phyloP scores from a whole-genome alignment of 2,329 filamentous ascomycete genomes.

The Fusarium sp. region DNA sequence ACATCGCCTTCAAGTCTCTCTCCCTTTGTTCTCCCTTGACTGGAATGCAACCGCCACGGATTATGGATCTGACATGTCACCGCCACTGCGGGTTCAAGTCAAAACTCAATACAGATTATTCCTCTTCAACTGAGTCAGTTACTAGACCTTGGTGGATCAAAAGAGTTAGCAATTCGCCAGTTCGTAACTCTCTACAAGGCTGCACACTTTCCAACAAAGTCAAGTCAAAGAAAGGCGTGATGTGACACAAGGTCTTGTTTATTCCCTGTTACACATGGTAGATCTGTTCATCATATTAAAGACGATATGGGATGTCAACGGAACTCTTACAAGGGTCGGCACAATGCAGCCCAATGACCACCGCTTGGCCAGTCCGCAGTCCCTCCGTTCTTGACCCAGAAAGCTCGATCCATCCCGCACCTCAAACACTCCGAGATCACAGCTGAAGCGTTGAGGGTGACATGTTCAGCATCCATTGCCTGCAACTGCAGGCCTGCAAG shows the following conservation, averaged over 20 bases:
- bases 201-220: slow-evolving; percentile 15
- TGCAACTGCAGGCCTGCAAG: neutral
- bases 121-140: neutral
- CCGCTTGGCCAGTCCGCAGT: slow-evolving; percentile 20
- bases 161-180: slow-evolving; percentile 9
- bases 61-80: slow-evolving; percentile 5
- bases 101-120: neutral
- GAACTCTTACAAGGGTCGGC: slow-evolving; percentile 16
- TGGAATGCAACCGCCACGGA: slow-evolving; percentile 6
- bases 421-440: slow-evolving; percentile 37
- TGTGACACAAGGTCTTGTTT: slow-evolving; percentile 44
- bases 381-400: slow-evolving; percentile 26
- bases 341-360: slow-evolving; percentile 19
- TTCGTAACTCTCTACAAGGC: slow-evolving; percentile 45
- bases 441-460: slow-evolving; percentile 24
- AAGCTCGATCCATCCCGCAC: slow-evolving; percentile 37
- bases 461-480: slow-evolving; percentile 11
- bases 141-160: slow-evolving; percentile 1
- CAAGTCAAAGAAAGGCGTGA: slow-evolving; percentile 28
- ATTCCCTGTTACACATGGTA: slow-evolving; percentile 46
- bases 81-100: neutral
- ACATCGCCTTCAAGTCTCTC: too few species aligned
- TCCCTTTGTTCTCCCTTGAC: slow-evolving; percentile 1
- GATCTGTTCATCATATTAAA: slow-evolving; percentile 47
- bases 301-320: slow-evolving; percentile 20